Evolutionary conservation across 2,329 filamentous ascomycete genomes (phyloP).

Genomic region (Colletotrichum higginsianum): DNA sequence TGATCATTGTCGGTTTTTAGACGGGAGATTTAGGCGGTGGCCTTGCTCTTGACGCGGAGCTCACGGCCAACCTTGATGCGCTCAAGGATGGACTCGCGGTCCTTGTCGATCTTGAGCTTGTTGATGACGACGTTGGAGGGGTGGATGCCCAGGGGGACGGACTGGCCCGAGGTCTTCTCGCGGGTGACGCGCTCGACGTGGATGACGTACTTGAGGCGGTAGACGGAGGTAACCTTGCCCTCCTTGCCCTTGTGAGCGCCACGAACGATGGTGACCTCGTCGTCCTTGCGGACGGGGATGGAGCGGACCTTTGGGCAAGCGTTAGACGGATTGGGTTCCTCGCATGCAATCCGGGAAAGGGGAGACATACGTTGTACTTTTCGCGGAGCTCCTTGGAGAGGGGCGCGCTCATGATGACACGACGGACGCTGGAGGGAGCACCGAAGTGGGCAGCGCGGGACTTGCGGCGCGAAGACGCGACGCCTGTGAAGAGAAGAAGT

Average conservation of each 20-base stretch:
- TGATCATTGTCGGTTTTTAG: background rate
- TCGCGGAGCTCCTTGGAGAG: conserved; percentile 97
- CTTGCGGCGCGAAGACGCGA: conserved; percentile 94
- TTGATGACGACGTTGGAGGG: conserved; percentile 98
- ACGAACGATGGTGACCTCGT: conserved; percentile 93
- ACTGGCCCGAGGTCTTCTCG: conserved; percentile 98
- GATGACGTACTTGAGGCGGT: conserved; percentile 97
- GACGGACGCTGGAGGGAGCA: conserved; percentile 93
- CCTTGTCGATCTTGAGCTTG: conserved; percentile 99
- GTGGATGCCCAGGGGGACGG: conserved; percentile 93
- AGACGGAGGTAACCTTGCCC: conserved; percentile 98
- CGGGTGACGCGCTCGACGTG: conserved; percentile 97
- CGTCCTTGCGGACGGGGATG: conserved; percentile 98
- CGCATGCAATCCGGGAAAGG: background rate
- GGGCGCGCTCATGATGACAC: conserved; percentile 96
- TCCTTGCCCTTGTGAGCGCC: conserved; percentile 97
- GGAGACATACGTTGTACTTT: conserved; percentile 91
- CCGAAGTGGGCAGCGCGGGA: conserved; percentile 98
- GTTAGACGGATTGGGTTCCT: background rate
- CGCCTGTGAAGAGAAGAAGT: conserved; percentile 56
- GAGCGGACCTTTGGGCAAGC: conserved; percentile 81
- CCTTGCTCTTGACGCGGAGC: conserved; percentile 80
- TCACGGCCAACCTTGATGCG: conserved; percentile 87
- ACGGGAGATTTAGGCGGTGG: conserved; percentile 65
- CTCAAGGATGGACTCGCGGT: conserved; percentile 90